phyloP scores from a whole-genome alignment of 148 eudicot genomes.

The Diospyros lotus region DNA sequence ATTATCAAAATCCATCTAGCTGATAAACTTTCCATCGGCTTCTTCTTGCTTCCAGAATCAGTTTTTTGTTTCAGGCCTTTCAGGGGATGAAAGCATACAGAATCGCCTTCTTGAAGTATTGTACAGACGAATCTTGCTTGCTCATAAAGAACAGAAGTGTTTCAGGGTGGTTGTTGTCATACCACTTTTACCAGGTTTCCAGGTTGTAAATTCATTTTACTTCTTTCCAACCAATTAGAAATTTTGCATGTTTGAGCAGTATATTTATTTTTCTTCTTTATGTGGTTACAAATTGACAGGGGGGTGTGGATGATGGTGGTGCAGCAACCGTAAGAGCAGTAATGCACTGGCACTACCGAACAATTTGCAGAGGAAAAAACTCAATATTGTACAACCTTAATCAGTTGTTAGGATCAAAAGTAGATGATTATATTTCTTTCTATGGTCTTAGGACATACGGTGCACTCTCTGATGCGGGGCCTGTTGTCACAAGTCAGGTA shows the following conservation, averaged over 20 bases:
- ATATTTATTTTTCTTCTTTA: neutral
- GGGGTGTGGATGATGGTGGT: slow-evolving; percentile 96
- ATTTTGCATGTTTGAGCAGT: slow-evolving; percentile 1
- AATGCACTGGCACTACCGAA: slow-evolving; percentile 99
- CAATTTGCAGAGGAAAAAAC: slow-evolving; percentile 80
- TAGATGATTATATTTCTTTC: slow-evolving; percentile 89
- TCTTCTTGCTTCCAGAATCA: slow-evolving; percentile 66
- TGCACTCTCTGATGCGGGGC: slow-evolving; percentile 72
- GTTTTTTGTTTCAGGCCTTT: slow-evolving; percentile 96
- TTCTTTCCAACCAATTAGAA: neutral
- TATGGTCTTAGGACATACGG: slow-evolving; percentile 95
- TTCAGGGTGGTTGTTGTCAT: slow-evolving; percentile 87
- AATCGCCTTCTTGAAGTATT: slow-evolving; percentile 86
- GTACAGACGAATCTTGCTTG: slow-evolving; percentile 77
- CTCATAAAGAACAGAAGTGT: slow-evolving; percentile 77
- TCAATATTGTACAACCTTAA: slow-evolving; percentile 85
- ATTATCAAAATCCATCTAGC: no score
- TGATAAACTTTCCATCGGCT: no score
- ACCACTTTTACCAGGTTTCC: slow-evolving; percentile 97
- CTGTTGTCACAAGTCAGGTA: slow-evolving; percentile 91
- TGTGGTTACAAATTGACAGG: slow-evolving; percentile 32
- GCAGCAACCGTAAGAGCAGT: slow-evolving; percentile 97
- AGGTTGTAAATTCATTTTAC: slow-evolving; percentile 42
- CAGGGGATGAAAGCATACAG: slow-evolving; percentile 80
- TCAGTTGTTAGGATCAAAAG: slow-evolving; percentile 64